Evolutionary conservation across 495 filamentous ascomycete genomes (phyloP), one percentile per base, ranked within the genome.

Genomic region (Podospora didyma): DNA sequence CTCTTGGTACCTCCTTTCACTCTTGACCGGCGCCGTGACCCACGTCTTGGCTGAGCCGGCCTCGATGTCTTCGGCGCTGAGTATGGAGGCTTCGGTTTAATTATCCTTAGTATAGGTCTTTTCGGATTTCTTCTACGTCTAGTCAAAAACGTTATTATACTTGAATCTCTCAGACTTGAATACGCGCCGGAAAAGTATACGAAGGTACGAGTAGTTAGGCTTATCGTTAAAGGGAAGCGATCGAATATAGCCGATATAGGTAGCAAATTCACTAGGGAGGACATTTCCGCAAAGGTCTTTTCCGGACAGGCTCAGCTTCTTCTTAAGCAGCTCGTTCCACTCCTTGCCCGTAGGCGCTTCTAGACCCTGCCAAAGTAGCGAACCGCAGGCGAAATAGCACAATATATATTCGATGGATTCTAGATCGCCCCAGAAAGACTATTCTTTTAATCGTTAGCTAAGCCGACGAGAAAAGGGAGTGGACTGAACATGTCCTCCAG

Each of bases 341-440:
- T 62, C 56, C 6, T 60, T 35, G 23, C 60, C 48, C 17, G 58
- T 62, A n/a, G 60, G 21, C 54, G 62, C 46, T 54, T 60, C 53
- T 16, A 66, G 39, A 50, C 58, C 60, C 44, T 72, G 57, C 74
- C 72, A 79, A 22, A 71, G 75, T 14, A 78, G 62, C n/a, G 59
- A 61, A 50, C 74, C 69, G 28, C 61, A 60, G 53, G 68, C 46
- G 37, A 77, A 70, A 57, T 74, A 73, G 19, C 73, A 34, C 17
- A 74, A 53, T 14, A 74, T 51, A 56, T 76, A 78, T 51, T 72
- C 72, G 21, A 78, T 58, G 49, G 69, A 67, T 54, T 78, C 72
- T 51, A 78, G 50, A 47, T 77, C 69, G 49, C 77, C 69, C 12
- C 62, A 54, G 21, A 54, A 70, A 49, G 71, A 66, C 58, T 73